A percentile compares a stretch with the other conserved stretches of the same genome.
phyloP scores from a whole-genome alignment of 2,329 filamentous ascomycete genomes.

The Botrytis byssoidea region DNA sequence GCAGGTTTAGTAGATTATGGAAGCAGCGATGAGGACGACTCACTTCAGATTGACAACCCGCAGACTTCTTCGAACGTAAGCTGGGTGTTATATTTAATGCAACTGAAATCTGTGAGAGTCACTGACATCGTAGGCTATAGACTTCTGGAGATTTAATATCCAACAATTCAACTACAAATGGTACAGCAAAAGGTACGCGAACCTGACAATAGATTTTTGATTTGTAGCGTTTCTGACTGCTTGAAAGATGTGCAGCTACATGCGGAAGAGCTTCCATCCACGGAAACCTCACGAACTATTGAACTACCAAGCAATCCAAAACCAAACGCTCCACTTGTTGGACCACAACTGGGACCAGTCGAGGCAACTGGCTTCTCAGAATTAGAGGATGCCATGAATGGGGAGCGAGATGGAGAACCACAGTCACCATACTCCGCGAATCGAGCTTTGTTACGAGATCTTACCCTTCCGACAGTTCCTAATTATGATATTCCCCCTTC shows the following conservation, averaged over 20 bases:
- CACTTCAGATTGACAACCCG: conserved; percentile 25
- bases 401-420: conserved; percentile 37
- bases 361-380: conserved; percentile 19
- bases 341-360: conserved; percentile 36
- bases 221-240: conserved; percentile 24
- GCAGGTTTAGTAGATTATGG: conserved; percentile 42
- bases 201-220: background rate
- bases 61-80: conserved; percentile 28
- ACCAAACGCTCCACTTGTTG: conserved; percentile 32
- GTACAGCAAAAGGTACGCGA: conserved; percentile 27
- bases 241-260: conserved; percentile 25
- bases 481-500: conserved; percentile 74
- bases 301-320: conserved; percentile 9
- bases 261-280: conserved; percentile 9
- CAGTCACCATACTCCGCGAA: conserved; percentile 66
- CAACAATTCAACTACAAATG: conserved; percentile 25
- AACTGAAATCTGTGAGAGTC: conserved; percentile 13
- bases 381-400: conserved; percentile 9
- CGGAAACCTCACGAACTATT: background rate
- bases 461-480: conserved; percentile 70
- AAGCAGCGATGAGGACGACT: conserved; percentile 43
- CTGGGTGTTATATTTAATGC: conserved; percentile 9
- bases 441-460: conserved; percentile 63
- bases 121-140: conserved; percentile 32
- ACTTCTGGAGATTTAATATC: conserved; percentile 24